These are phyloP conservation scores for Auriscalpium microsporum DNA, from an alignment of 768 basidiomycete species.

Conservation along the genomic window DNA sequence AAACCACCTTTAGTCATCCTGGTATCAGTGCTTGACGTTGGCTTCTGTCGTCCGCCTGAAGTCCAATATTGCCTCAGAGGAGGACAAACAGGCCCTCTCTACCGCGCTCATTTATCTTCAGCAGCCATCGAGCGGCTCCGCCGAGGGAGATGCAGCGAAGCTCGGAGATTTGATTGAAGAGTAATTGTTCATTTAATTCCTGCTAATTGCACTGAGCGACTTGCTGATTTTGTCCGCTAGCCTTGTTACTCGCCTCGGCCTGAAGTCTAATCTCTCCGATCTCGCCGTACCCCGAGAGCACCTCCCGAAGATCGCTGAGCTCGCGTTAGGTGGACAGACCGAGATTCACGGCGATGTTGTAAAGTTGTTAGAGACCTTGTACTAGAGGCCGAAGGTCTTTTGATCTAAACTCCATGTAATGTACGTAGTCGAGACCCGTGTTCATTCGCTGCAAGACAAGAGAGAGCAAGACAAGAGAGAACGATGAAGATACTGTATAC, in stretches of 20 bases:
- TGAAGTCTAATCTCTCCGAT: conserved; percentile 47
- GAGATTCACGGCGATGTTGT: conserved; percentile 35
- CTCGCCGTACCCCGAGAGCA: conserved; percentile 59
- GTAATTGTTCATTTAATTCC: conserved; percentile 26
- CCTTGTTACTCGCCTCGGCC: conserved; percentile 49
- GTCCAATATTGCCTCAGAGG: conserved; percentile 46
- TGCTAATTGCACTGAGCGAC: not conserved
- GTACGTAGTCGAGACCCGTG: too few relatives aligned
- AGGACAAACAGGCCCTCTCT: conserved; percentile 55
- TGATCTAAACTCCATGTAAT: not conserved
- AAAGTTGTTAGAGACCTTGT: conserved; percentile 40
- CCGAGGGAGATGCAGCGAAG: conserved; percentile 52
- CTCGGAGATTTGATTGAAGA: conserved; percentile 46
- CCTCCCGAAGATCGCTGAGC: conserved; percentile 42
- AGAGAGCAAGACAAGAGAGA: too few relatives aligned
- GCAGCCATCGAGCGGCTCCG: conserved; percentile 51
- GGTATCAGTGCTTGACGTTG: conserved; percentile 58
- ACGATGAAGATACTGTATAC: too few relatives aligned
- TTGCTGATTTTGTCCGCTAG: conserved; percentile 24
- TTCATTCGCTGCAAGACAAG: too few relatives aligned
- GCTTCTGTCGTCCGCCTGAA: conserved; percentile 54
- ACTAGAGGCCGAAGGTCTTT: conserved; percentile 12
- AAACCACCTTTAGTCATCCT: not conserved
- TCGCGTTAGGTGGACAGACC: conserved; percentile 35
- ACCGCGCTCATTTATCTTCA: conserved; percentile 48